Base-by-base conservation (phyloP, 495 filamentous ascomycete genomes). In the Acidiella bohemica region DNA sequence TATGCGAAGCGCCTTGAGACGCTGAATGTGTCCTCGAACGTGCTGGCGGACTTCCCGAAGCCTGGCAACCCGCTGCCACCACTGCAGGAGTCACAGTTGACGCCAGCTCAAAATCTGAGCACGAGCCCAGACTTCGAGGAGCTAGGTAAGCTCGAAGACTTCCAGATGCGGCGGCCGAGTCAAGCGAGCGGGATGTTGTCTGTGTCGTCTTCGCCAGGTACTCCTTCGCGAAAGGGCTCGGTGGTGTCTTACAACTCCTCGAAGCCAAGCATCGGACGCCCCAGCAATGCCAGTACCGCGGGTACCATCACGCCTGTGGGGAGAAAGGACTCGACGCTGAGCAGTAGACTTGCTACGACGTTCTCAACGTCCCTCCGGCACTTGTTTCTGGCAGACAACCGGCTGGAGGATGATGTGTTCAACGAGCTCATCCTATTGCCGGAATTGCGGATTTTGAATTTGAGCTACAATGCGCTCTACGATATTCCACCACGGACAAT, bases 1-100 rank as follows among this genome's bases (percentile, higher is more conserved):
- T 82, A 81, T 67, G 83, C 86, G 32, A 72, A 74, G 43, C 85
- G 78, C 51, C 61, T 99, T 39, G 85, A 94, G 55, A 84, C 81
- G 0, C 69, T 99, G 33, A 99, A 99, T 59, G 77, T 93, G 13
- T 95, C 87, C 1, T 92, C 90, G 6, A 99, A 99, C 50, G 72
- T 95, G 8, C 63, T 99, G 3, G 78, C 84, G 14, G 74, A 67
- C 37, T 96, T 99, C 52, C 90, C 90, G 0, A 95, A 93, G 47
- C 82, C 58, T 1, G 53, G 52, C 12, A 52, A 46, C 4, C 50
- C 54, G 7, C 44, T 49, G 27, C 53, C 60, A 13, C 37, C 45
- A 4, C 19, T 44, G 9, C 49, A 36, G 19, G 27, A 34, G 10
- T 22, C 22, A 34, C 32, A 20, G 27, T 39, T 11, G 33, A 81